These are phyloP conservation scores for Chrysoporthe austroafricana DNA, from an alignment of 2,329 filamentous ascomycete genomes.

Conservation along the genomic window DNA sequence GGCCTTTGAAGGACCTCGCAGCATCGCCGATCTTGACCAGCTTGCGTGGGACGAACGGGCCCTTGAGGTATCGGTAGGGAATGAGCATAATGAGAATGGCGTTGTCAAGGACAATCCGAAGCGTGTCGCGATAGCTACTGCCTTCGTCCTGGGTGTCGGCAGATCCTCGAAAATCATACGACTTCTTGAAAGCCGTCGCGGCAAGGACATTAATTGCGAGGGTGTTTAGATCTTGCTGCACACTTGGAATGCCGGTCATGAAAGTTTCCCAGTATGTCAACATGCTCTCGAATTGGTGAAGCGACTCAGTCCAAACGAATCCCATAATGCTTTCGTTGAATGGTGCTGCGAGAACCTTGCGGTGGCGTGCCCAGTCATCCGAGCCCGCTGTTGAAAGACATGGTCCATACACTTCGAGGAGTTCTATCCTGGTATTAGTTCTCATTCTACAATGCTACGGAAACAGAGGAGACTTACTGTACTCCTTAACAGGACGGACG, in stretches of 20 bases:
- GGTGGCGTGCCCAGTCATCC: conserved; percentile 38
- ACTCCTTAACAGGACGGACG: conserved; percentile 30
- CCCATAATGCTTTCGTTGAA: conserved; percentile 37
- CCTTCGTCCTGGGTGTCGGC: conserved; percentile 19
- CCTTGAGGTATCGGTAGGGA: conserved; percentile 20
- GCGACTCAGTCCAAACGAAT: conserved; percentile 36
- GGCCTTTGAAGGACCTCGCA: conserved; percentile 29
- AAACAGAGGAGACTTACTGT: conserved; percentile 20
- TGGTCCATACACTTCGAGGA: conserved; percentile 36
- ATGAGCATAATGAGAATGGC: conserved; percentile 34
- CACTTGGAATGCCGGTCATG: conserved; percentile 26
- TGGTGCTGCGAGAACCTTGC: conserved; percentile 34
- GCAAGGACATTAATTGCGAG: conserved; percentile 38
- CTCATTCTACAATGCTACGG: too few relatives aligned
- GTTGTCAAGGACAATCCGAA: conserved; percentile 36
- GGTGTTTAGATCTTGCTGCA: conserved; percentile 32
- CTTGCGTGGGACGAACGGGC: conserved; percentile 27
- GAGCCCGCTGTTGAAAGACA: conserved; percentile 35
- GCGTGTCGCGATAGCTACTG: conserved; percentile 33
- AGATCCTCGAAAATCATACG: too few relatives aligned
- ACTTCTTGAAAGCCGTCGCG: conserved; percentile 30
- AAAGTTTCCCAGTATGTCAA: too few relatives aligned
- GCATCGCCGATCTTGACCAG: conserved; percentile 31
- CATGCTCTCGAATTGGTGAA: conserved; percentile 7
- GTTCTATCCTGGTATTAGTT: too few relatives aligned